Percentiles rank a stretch among this genome's conserved stretches.
Evolutionary conservation across 2,329 filamentous ascomycete species (phyloP).

Genomic region (Colletotrichum sp.): DNA sequence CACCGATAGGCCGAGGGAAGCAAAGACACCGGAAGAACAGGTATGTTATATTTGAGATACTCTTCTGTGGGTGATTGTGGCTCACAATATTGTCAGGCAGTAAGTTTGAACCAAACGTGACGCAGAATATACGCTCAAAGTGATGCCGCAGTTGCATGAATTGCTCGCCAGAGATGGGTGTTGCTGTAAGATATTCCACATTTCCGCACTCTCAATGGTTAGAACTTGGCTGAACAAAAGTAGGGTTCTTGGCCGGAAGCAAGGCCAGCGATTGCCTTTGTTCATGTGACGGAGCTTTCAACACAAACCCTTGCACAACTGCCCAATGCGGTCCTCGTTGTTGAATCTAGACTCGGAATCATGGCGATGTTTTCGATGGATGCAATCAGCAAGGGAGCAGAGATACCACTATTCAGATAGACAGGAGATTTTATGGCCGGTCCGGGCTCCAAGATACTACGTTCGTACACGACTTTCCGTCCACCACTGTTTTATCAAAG

Average conservation of each 20-base stretch:
- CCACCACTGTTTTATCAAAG: background rate
- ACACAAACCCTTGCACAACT: background rate
- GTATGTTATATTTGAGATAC: accelerated
- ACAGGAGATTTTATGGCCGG: background rate
- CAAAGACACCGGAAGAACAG: background rate
- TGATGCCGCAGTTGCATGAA: background rate
- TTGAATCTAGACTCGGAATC: accelerated
- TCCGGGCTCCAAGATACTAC: background rate
- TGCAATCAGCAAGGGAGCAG: background rate
- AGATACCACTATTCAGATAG: background rate
- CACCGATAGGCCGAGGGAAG: background rate
- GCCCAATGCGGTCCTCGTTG: background rate
- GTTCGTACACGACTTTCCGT: accelerated
- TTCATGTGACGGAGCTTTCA: background rate
- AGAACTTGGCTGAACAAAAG: background rate
- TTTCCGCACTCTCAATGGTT: background rate
- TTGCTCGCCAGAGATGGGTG: background rate
- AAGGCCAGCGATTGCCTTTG: background rate
- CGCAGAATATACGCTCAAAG: background rate
- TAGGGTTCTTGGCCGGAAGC: background rate
- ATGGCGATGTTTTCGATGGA: background rate
- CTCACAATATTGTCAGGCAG: background rate
- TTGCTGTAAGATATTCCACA: background rate
- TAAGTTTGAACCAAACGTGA: background rate
- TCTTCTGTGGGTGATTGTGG: background rate